Percentiles rank a stretch among this genome's conserved stretches.
Evolutionary conservation across 257 asterid species (phyloP).

Genomic region (Penstemon newberryi): DNA sequence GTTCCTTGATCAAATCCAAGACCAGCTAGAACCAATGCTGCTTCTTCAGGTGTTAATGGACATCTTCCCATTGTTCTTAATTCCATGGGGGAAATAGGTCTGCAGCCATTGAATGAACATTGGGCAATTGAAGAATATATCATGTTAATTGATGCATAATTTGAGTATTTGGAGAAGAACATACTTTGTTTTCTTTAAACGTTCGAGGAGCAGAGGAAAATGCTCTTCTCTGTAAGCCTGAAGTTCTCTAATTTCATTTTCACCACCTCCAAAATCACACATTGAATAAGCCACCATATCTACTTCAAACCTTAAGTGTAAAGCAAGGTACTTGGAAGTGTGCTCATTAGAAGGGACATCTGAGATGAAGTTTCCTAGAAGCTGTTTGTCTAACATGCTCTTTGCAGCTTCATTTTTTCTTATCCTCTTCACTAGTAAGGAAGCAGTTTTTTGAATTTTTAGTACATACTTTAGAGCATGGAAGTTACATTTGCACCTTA

Average conservation of each 20-base stretch:
- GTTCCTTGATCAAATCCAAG: slow-evolving; percentile 67
- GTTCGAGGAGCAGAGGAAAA: slow-evolving; percentile 76
- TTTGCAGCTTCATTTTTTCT: slow-evolving; percentile 43
- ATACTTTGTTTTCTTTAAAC: slow-evolving; percentile 64
- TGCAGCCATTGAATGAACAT: slow-evolving; percentile 25
- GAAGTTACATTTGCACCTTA: slow-evolving; percentile 95
- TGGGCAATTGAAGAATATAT: neutral
- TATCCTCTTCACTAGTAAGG: slow-evolving; percentile 65
- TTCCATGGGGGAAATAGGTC: slow-evolving; percentile 49
- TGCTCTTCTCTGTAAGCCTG: slow-evolving; percentile 78
- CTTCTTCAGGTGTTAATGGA: slow-evolving; percentile 96
- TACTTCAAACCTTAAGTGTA: slow-evolving; percentile 90
- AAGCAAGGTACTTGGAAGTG: slow-evolving; percentile 67
- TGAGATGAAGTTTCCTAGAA: slow-evolving; percentile 68
- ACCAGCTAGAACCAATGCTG: slow-evolving; percentile 79
- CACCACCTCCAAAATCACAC: slow-evolving; percentile 94
- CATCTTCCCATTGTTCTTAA: slow-evolving; percentile 74
- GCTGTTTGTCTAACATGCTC: slow-evolving; percentile 61
- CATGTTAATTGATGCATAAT: neutral
- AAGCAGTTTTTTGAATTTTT: slow-evolving; percentile 61
- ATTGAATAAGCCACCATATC: slow-evolving; percentile 98
- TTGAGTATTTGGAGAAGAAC: neutral
- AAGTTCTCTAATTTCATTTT: slow-evolving; percentile 61
- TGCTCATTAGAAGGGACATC: slow-evolving; percentile 29
- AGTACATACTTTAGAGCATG: slow-evolving; percentile 84